Evolutionary conservation across 768 basidiomycete species (phyloP), one percentile per base, ranked within the genome.

Genomic region (Termitomyces sp.): DNA sequence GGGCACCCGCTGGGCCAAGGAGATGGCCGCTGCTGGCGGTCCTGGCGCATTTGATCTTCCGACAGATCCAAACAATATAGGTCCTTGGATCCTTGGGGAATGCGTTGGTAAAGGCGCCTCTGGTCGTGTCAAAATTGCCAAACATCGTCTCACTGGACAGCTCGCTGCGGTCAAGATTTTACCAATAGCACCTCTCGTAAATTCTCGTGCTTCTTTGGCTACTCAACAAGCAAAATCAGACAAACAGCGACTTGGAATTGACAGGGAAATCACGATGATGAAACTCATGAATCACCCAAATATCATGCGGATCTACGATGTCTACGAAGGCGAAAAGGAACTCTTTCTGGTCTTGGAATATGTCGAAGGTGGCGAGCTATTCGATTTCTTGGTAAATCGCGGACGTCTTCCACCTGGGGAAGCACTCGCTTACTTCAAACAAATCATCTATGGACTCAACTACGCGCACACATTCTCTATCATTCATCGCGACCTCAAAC

Each of bases 241-340:
- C 60, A 92, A 91, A 69, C 84, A 87, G 60, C 82, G 88, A 57
- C 81, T 95, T 46, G 89, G 91, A 3, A 88, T 98, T 58, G 94
- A 97, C 69, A 77, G 92, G 60, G 95, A 98, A 71, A 96, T 98
- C 59, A 92, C 91, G 55, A 94, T 98, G 86, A 96, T 98, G 95
- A 98, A 98, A 71, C 88, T 98, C 64, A 94, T 98, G 86, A 91
- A 95, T 66, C 95, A 98, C 68, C 95, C 94, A 1, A 97, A 97
- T 72, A 93, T 98, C 64, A 84, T 98, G 77, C 85, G 89, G 59
- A 87, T 98, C 40, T 94, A 92, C 71, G 95, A 98, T 67, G 95
- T 98, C 53, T 97, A 90, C 72, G 94, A 98, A 73, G 90, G 91
- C 67, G 85, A 90, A 41, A 86, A 82, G 65, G 91, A 96, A 62